phyloP scores from a whole-genome alignment of 2,329 filamentous ascomycete species.

The Claviceps sp. region DNA sequence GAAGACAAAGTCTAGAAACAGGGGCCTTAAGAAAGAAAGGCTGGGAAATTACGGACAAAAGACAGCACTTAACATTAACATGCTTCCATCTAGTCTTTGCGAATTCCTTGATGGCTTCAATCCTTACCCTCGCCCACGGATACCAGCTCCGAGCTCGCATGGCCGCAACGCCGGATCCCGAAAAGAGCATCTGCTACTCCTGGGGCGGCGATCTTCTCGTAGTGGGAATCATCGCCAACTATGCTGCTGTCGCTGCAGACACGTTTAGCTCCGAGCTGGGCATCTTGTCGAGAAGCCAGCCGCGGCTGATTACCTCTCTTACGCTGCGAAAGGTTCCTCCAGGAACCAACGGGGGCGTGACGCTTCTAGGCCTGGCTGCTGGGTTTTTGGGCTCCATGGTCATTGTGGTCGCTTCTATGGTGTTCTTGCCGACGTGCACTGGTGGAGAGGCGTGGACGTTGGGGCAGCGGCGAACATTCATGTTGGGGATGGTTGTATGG shows the following conservation, averaged over 20 bases:
- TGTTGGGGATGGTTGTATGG: conserved; percentile 52
- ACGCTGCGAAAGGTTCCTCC: conserved; percentile 66
- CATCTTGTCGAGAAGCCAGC: conserved; percentile 63
- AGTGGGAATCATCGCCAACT: conserved; percentile 62
- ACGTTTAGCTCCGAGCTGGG: conserved; percentile 93
- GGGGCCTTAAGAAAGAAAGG: no score
- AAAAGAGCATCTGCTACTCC: conserved; percentile 39
- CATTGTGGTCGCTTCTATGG: conserved; percentile 49
- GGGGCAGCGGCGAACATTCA: conserved; percentile 31
- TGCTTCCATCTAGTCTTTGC: conserved; percentile 49
- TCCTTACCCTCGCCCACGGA: conserved; percentile 46
- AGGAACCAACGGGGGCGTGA: conserved; percentile 91
- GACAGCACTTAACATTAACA: neutral
- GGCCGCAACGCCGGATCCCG: conserved; percentile 19
- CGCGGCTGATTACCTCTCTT: conserved; percentile 75
- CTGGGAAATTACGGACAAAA: neutral
- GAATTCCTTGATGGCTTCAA: conserved; percentile 68
- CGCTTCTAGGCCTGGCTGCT: conserved; percentile 56
- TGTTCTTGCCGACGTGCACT: conserved; percentile 57
- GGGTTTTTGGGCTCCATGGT: conserved; percentile 63
- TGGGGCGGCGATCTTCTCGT: conserved; percentile 51
- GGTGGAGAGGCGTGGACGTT: conserved; percentile 34
- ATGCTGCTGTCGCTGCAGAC: conserved; percentile 82
- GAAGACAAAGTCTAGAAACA: neutral
- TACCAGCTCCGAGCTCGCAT: conserved; percentile 41